Conservation (phyloP, 73 alveolate species). For the Paramecium tetraurelia region DNA sequence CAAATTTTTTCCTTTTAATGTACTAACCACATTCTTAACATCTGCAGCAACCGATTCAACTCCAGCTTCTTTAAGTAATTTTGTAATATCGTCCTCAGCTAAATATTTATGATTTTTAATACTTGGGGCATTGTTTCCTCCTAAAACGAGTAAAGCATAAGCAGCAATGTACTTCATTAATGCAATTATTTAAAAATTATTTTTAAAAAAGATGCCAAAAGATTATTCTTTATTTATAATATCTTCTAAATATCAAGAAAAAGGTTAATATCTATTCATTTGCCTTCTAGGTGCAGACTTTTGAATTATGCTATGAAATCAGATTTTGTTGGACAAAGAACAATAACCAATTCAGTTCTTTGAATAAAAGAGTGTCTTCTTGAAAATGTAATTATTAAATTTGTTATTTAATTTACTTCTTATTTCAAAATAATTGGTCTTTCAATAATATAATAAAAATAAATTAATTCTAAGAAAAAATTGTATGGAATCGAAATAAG, state of each 20-base stretch:
- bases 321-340: no score
- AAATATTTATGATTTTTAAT: not conserved
- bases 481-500: not conserved
- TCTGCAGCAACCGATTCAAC: constrained; percentile 12
- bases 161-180: constrained; percentile 48
- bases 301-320: no score
- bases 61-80: not conserved
- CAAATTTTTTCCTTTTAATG: constrained; percentile 18
- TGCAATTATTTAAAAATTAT: constrained; percentile 18
- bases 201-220: not conserved
- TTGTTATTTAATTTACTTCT: not conserved
- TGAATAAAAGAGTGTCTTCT: no score
- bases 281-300: not conserved
- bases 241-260: not conserved
- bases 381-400: not conserved
- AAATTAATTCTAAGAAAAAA: not conserved
- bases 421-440: not conserved
- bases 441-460: not conserved
- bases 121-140: constrained; percentile 44
- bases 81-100: not conserved
- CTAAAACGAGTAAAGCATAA: constrained; percentile 33
- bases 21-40: not conserved
- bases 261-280: not conserved
- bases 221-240: not conserved
- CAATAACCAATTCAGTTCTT: not conserved